phyloP scores from a whole-genome alignment of 2,329 filamentous ascomycete genomes.

The Lasiodiplodia gonubiensis region DNA sequence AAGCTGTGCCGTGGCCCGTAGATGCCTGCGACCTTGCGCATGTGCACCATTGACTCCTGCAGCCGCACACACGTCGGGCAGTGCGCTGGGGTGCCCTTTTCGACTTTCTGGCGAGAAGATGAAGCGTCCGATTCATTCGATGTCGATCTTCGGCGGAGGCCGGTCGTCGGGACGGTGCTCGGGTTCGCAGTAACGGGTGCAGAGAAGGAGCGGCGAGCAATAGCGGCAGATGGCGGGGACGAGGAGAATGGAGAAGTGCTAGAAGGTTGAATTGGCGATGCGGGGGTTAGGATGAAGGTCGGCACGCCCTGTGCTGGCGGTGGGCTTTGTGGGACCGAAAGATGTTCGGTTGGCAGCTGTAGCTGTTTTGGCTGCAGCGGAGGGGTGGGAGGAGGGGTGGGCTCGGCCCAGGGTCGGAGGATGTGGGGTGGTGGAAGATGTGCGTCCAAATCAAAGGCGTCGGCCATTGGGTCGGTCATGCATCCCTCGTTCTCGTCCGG shows the following conservation, averaged over 20 bases:
- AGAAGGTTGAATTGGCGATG: not conserved
- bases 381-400: conserved; percentile 8
- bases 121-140: not conserved
- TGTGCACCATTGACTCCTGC: not conserved
- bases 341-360: not conserved
- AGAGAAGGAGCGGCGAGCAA: not conserved
- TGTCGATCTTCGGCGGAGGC: not conserved
- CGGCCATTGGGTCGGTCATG: conserved; percentile 7
- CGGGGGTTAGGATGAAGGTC: conserved; percentile 4
- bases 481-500: not conserved
- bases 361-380: not conserved
- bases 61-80: conserved; percentile 8
- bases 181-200: not conserved
- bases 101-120: not conserved
- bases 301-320: not conserved
- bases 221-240: not conserved
- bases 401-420: not conserved
- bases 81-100: not conserved
- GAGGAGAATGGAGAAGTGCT: not conserved
- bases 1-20: conserved; percentile 15
- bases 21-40: conserved; percentile 14
- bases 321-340: not conserved
- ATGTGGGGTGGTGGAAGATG: not conserved
- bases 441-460: not conserved
- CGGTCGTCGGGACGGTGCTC: not conserved